Percentiles rank a stretch among this genome's conserved stretches.
phyloP scores from a whole-genome alignment of 208 protist species.

The Trypanosoma conorhini region DNA sequence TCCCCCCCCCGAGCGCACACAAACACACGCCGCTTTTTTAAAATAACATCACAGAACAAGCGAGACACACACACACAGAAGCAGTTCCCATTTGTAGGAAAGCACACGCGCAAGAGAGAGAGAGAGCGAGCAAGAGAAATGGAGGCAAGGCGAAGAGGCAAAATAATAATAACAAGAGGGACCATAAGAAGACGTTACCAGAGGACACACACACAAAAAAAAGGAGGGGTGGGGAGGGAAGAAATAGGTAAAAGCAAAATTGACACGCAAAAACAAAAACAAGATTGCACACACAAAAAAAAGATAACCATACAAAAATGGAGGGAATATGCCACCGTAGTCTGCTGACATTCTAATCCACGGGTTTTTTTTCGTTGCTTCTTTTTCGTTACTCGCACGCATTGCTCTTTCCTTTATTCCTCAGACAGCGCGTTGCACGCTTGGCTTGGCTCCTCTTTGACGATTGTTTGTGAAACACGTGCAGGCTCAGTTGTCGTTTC shows the following conservation, averaged over 20 bases:
- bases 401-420: not conserved
- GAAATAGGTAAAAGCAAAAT: too few species aligned
- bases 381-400: not conserved
- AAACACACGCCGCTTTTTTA: too few species aligned
- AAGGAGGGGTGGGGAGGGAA: too few species aligned
- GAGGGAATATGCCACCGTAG: not conserved
- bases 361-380: not conserved
- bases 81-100: too few species aligned
- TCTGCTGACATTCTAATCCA: not conserved
- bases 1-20: not conserved
- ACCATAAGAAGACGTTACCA: constrained; percentile 8
- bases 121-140: too few species aligned
- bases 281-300: not conserved
- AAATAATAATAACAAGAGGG: constrained; percentile 1
- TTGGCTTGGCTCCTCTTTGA: not conserved
- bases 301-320: not conserved
- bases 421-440: not conserved
- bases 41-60: not conserved
- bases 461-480: not conserved
- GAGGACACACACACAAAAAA: constrained; percentile 7
- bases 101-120: too few species aligned
- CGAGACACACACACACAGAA: too few species aligned
- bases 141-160: not conserved
- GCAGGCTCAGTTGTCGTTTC: not conserved
- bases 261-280: constrained; percentile 4